Evolutionary conservation across 257 asterid species (phyloP), one percentile per base, ranked within the genome.

Genomic region (Rehmannia glutinosa): DNA sequence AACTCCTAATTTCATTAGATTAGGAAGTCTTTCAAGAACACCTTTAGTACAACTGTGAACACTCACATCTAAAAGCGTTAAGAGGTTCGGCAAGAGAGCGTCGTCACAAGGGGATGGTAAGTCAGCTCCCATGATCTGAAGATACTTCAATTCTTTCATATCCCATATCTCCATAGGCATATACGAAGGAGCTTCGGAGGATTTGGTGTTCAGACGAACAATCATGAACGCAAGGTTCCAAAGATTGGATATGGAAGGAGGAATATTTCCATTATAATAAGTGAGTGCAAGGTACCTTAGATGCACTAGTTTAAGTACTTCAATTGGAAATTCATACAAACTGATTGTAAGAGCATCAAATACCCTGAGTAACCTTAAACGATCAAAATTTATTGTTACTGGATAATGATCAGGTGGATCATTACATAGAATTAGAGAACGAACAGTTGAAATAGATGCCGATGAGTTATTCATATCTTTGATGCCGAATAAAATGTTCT

Each of bases 91-190:
- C 6, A 38, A 24, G 12, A 9, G 23, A 53, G 8, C n/a, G n/a
- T n/a, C n/a, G n/a, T n/a, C 33, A 13, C 12, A 33, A 15, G 3
- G n/a, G 60, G 59, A 61, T 3, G 21, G 35, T 23, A 58, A 4
- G 20, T 2, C 7, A n/a, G 46, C 9, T 10, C 35, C 28, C 7
- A 5, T 11, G 33, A 68, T 3, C 2, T 56, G 16, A 35, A 68
- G 47, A 68, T 68, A 58, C 57, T 50, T 68, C 21, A 69, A 27
- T 61, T 59, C 17, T 8, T 15, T 7, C 61, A 59, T 28, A 8
- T 69, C 39, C 68, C 67, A 57, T 12, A 69, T 35, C 16, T 45
- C 56, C 13, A 2, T 3, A 13, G 64, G 45, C 38, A 41, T 15
- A 41, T 3, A 38, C 6, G 24, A 28, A 28, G 1, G 4, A 3